Percentiles rank a stretch among this genome's conserved stretches.
Conservation (phyloP, 768 basidiomycete species). For the Pleurotus platypus region DNA sequence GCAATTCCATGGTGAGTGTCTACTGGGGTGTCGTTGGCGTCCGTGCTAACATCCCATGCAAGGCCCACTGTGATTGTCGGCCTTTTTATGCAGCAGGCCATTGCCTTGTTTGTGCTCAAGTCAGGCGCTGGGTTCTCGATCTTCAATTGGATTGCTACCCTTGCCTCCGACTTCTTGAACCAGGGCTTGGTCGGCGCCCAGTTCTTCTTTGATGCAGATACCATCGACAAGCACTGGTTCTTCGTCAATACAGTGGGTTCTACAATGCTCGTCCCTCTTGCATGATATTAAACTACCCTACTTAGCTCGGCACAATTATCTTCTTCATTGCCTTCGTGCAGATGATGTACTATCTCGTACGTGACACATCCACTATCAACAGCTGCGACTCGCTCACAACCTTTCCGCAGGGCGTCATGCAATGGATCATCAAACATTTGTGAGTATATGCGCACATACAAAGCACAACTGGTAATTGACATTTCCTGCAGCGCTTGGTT, state of each 20-base stretch:
- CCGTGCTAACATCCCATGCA: neutral
- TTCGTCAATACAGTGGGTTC: conserved; percentile 70
- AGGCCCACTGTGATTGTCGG: conserved; percentile 90
- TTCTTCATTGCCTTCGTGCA: conserved; percentile 94
- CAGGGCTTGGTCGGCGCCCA: conserved; percentile 65
- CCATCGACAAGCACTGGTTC: conserved; percentile 73
- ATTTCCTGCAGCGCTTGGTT: conserved; percentile 67
- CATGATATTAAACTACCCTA: neutral
- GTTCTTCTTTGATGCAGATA: conserved; percentile 80
- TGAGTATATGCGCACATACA: conserved; percentile 27
- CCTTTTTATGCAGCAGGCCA: conserved; percentile 77
- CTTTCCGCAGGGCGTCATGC: conserved; percentile 71
- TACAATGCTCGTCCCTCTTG: conserved; percentile 7
- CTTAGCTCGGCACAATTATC: conserved; percentile 71
- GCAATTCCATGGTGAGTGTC: conserved; percentile 65
- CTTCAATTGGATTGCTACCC: conserved; percentile 79
- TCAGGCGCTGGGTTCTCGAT: conserved; percentile 76
- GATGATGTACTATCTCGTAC: conserved; percentile 72
- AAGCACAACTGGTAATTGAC: neutral
- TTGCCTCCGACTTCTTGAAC: conserved; percentile 76
- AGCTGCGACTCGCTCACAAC: neutral
- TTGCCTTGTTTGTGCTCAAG: conserved; percentile 90
- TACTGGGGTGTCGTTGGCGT: conserved; percentile 2
- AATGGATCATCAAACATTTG: conserved; percentile 89
- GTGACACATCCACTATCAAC: neutral